These are phyloP conservation scores for Chaetoceros muelleri DNA, from an alignment of 108 stramenopile species.

Conservation along the genomic window DNA sequence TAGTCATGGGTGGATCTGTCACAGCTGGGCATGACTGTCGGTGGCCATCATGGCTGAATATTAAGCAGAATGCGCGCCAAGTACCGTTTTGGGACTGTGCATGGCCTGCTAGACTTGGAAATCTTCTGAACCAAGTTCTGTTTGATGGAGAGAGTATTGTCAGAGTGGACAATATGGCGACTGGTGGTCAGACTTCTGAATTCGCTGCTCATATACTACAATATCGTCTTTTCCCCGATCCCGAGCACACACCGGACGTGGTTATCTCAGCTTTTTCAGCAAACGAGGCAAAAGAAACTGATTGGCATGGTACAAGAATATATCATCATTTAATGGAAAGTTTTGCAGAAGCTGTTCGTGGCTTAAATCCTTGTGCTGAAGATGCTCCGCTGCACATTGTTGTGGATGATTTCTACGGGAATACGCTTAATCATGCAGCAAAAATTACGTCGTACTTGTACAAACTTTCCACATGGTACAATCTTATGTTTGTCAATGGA, in stretches of 20 bases:
- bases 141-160: slow-evolving; percentile 1
- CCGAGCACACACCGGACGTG: slow-evolving; percentile 1
- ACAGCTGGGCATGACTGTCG: not conserved
- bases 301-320: not conserved
- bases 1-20: not conserved
- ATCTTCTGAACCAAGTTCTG: not conserved
- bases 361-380: not conserved
- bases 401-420: not conserved
- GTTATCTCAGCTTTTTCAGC: slow-evolving; percentile 7
- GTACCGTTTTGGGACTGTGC: not conserved
- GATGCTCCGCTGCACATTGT: not conserved
- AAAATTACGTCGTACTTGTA: not conserved
- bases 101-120: slow-evolving; percentile 4
- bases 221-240: not conserved
- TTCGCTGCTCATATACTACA: not conserved
- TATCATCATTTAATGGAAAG: not conserved
- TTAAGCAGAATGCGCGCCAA: not conserved
- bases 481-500: not conserved
- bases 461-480: not conserved
- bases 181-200: slow-evolving; percentile 1
- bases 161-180: slow-evolving; percentile 3
- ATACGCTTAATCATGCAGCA: not conserved
- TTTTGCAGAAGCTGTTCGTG: not conserved
- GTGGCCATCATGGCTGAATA: not conserved
- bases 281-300: slow-evolving; percentile 3